Conservation (phyloP, 2,329 filamentous ascomycete genomes). For the Nigrograna mackinnonii region DNA sequence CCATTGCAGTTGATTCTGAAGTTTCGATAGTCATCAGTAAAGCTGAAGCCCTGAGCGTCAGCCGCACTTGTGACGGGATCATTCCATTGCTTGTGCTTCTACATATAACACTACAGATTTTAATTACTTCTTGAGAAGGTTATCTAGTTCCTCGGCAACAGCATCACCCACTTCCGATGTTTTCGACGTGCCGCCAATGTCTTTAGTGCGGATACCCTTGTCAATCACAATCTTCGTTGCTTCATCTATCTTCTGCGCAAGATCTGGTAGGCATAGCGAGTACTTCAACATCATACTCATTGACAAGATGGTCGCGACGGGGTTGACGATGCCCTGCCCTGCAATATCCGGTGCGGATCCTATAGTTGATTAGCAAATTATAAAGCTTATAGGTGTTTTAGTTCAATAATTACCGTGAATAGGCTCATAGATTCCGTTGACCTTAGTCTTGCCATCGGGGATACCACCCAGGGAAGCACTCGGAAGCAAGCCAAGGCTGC, state of each 20-base stretch:
- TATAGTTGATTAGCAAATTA: constrained; percentile 35
- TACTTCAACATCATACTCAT: constrained; percentile 96
- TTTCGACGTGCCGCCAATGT: constrained; percentile 77
- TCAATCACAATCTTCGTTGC: constrained; percentile 83
- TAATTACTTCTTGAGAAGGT: constrained; percentile 58
- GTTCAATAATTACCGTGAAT: constrained; percentile 73
- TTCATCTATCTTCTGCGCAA: constrained; percentile 78
- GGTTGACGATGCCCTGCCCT: constrained; percentile 89
- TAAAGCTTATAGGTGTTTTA: background rate
- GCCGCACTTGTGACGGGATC: no score
- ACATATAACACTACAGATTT: background rate
- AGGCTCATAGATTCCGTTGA: constrained; percentile 96
- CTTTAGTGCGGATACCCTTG: constrained; percentile 75
- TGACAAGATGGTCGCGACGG: constrained; percentile 87
- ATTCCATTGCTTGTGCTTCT: no score
- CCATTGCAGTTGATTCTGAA: background rate
- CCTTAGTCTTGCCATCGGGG: constrained; percentile 80
- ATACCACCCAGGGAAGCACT: constrained; percentile 85
- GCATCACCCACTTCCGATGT: constrained; percentile 85
- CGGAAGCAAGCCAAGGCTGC: constrained; percentile 84
- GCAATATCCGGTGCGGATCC: constrained; percentile 92
- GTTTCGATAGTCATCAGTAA: no score
- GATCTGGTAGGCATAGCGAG: constrained; percentile 76
- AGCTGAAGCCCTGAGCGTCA: no score
- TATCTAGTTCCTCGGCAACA: constrained; percentile 73